Conservation (phyloP, 805 yeast species). For the Komagataella ulmi region DNA sequence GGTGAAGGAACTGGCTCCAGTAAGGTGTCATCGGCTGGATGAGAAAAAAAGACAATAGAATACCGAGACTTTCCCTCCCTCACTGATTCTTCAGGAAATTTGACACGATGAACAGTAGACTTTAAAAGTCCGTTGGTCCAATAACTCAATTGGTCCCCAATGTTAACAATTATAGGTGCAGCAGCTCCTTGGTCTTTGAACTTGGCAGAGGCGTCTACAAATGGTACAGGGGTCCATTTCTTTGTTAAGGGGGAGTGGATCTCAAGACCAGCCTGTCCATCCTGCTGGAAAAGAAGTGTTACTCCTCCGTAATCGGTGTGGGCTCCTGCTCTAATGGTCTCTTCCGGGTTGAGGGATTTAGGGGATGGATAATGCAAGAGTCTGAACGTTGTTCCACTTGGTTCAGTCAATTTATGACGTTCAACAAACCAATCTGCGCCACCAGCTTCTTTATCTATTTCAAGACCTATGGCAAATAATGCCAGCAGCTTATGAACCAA, state of each 20-base stretch:
- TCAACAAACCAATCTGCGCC: conserved; percentile 43
- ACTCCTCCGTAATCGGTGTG: conserved; percentile 72
- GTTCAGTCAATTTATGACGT: conserved; percentile 33
- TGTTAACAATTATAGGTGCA: conserved; percentile 61
- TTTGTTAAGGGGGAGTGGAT: conserved; percentile 31
- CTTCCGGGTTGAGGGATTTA: conserved; percentile 28
- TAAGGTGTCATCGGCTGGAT: conserved; percentile 53
- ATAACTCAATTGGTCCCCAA: conserved; percentile 57
- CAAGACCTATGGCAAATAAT: conserved; percentile 44
- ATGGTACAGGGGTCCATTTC: conserved; percentile 51
- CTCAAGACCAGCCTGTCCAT: conserved; percentile 58
- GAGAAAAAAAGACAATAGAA: conserved; percentile 69
- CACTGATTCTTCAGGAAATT: conserved; percentile 34
- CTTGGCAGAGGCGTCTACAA: conserved; percentile 21
- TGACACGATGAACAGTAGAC: conserved; percentile 57
- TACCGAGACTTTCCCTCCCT: conserved; percentile 51
- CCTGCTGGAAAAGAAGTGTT: conserved; percentile 52
- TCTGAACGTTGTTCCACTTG: conserved; percentile 53
- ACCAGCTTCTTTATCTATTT: conserved; percentile 35
- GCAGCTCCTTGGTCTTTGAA: conserved; percentile 17
- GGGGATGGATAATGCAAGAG: conserved; percentile 56
- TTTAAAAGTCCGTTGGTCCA: conserved; percentile 64
- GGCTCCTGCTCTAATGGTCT: conserved; percentile 60
- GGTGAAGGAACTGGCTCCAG: conserved; percentile 66
- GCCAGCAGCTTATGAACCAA: conserved; percentile 20